Base-by-base conservation (phyloP, 2,329 filamentous ascomycete species). In the Xenoacremonium recifei region DNA sequence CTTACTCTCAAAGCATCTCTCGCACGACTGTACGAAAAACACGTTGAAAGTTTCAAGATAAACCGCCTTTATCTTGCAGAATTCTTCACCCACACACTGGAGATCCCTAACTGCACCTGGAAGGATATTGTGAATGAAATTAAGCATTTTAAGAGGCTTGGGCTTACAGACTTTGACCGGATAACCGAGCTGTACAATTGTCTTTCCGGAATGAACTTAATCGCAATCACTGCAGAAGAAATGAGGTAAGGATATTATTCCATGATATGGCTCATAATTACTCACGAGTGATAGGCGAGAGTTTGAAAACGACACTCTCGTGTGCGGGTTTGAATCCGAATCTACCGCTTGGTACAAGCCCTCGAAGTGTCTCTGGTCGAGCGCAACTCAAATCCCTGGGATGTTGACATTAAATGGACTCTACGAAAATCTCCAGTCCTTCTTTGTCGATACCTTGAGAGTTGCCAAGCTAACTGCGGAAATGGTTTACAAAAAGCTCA, bases 291-390 rank as follows among this genome's bases (percentile, higher is more conserved):
- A 27, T 27, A 27, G 23, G 23, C 9, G 13, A 27, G 13, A 13
- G 9, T 54, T 54, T 4, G 10, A 20, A 0, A n/a, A 46, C 3
- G 51, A 54, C 7, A 9, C 35, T 5, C 4, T 54, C 16, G 42
- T 54, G 10, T 52, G 46, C 32, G 43, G 42, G 5, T 9, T 18
- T 7, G 7, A 18, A 43, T 39, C 3, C n/a, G n/a, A 1, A 39
- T 0, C 38, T 43, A 47, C 45, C 20, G 43, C 30, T 9, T 68
- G 65, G 65, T 47, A 61, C 31, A 58, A 47, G 2, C 27, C 48
- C 1, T 45, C 48, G 0, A 41, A 66, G 13, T 68, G 65, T 39
- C 43, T 68, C 1, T 68, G 65, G 65, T 64, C 63, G 0, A 61
- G 55, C 19, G 50, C 57, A 1, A 55, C 61, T 3, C 45, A 46